These are phyloP conservation scores for Botrytis sinoallii DNA, from an alignment of 2,329 filamentous ascomycete genomes.

Conservation along the genomic window DNA sequence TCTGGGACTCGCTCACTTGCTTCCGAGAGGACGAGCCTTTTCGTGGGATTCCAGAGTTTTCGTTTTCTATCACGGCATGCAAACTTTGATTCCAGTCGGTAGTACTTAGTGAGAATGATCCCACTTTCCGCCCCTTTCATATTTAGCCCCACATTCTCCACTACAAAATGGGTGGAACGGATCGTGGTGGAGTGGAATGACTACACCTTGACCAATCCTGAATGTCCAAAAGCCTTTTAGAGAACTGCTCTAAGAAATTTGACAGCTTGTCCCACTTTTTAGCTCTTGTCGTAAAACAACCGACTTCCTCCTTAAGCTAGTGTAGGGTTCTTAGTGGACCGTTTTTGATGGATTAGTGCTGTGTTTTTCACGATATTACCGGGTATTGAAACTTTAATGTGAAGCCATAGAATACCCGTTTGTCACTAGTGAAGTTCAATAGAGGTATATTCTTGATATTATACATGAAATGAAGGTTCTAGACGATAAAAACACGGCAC, in stretches of 20 bases:
- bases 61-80: neutral
- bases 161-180: neutral
- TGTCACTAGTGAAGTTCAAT: neutral
- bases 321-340: neutral
- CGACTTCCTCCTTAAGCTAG: neutral
- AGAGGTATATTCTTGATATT: neutral
- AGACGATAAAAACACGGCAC: neutral
- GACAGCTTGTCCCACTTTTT: neutral
- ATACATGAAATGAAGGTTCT: neutral
- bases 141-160: neutral
- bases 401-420: neutral
- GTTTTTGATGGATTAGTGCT: no score
- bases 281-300: neutral
- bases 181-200: neutral
- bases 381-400: neutral
- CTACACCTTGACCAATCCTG: neutral
- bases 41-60: neutral
- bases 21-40: neutral
- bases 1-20: neutral
- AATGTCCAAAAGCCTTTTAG: neutral
- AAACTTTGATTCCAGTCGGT: neutral
- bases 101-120: neutral
- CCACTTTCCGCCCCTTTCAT: neutral
- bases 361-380: neutral
- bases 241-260: neutral